Evolutionary conservation across 306 rosid species (phyloP), one percentile per base, ranked within the genome.

Genomic region (Cicer bijugum): DNA sequence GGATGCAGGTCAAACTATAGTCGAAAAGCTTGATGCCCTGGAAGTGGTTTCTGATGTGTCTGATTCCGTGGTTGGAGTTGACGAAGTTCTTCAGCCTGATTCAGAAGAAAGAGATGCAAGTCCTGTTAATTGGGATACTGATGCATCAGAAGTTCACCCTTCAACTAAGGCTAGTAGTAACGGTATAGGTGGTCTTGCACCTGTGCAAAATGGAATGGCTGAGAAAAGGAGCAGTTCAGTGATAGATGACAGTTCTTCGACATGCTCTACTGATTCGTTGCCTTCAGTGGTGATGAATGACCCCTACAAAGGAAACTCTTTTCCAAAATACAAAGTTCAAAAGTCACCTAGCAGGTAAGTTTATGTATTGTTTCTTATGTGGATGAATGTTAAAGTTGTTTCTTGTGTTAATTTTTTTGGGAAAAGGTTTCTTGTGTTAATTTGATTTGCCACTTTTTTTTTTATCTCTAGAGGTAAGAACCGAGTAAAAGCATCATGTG

Each of bases 201-300:
- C 92, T 1, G 74, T 63, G 37, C 97, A 86, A 78, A 90, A 88
- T 73, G 92, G 90, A 46, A 56, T 77, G 33, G 77, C 88, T 39
- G 97, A 90, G 45, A 95, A 84, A 62, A 95, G 85, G 88, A 74
- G 86, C 81, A 69, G 74, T 57, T 85, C 81, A 2, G 81, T 82
- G 28, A 81, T 95, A 88, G 99, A 95, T 77, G 99, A 95, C 82
- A 95, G 97, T 85, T 95, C 99, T 78, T 95, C 99, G 72, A 95
- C 97, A 14, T 92, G 99, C 76, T 95, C 99, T 44, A 86, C 93
- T 1, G 99, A 95, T 80, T 95, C 99, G 8, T 82, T 92, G 73
- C 97, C 93, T 12, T 92, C 99, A 19, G 85, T 90, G 38, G 85
- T 83, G 58, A 84, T 75, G 83, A 90, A 78, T 78, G 97, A 85